Conservation (phyloP, 2,329 filamentous ascomycete species). For the Penicillium sp. region DNA sequence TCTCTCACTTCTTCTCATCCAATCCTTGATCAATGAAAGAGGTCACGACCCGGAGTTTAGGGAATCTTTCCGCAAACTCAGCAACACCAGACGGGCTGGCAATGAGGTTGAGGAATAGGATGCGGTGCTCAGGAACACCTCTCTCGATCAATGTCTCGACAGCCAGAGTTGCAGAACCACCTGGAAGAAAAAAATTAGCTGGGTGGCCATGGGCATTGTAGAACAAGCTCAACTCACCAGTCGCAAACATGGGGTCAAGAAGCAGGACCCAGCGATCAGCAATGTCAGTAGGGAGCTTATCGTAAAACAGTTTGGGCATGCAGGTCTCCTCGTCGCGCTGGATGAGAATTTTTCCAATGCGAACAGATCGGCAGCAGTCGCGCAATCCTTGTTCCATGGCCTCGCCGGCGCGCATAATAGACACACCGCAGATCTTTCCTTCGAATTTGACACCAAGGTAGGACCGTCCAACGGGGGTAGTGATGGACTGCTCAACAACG, state of each 20-base stretch:
- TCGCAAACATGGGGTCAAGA: constrained; percentile 98
- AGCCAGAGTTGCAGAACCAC: constrained; percentile 94
- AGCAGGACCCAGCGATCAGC: constrained; percentile 87
- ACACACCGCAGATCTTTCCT: constrained; percentile 97
- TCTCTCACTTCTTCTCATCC: constrained; percentile 91
- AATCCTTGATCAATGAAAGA: constrained; percentile 96
- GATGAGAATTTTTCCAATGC: constrained; percentile 97
- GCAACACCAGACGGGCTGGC: constrained; percentile 91
- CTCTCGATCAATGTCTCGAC: constrained; percentile 87
- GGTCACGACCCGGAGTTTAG: constrained; percentile 85
- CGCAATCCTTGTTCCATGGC: constrained; percentile 97
- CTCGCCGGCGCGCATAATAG: constrained; percentile 96
- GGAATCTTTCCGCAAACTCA: constrained; percentile 85
- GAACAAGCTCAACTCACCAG: constrained; percentile 55
- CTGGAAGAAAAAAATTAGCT: constrained; percentile 46
- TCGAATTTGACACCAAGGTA: constrained; percentile 94
- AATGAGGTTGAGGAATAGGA: constrained; percentile 94
- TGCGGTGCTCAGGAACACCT: constrained; percentile 91
- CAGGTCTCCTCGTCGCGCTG: constrained; percentile 95
- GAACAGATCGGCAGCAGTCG: constrained; percentile 95
- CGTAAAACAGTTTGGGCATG: constrained; percentile 91
- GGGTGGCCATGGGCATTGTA: neutral
- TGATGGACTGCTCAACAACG: constrained; percentile 82
- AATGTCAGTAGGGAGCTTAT: constrained; percentile 95
- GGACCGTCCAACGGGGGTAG: constrained; percentile 80